Base-by-base conservation (phyloP, 1,139 yeast species). In the Hyphopichia khmerensis region DNA sequence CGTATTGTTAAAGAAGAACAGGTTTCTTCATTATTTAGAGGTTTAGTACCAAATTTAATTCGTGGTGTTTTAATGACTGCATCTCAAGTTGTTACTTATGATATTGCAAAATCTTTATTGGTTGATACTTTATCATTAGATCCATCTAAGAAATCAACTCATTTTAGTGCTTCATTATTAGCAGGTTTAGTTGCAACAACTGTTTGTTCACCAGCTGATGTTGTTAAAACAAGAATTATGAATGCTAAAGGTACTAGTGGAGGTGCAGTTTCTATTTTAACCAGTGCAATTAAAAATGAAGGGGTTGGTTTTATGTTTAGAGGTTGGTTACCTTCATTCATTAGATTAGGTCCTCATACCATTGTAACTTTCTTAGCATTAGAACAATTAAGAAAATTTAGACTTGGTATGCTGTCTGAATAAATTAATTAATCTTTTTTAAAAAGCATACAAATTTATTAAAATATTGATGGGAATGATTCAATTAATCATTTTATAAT, bases 101-200 rank as follows among this genome's bases (percentile, higher is more conserved):
- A 89, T 61, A 71, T 84, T 40, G 84, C 89, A 41, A 89, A 89
- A 62, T 67, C 67, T 19, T 49, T 81, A 36, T 67, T 88, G 43
- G 86, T 87, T 13, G 67, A 70, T 6, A 55, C 62, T 4, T 48
- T 80, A 2, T 62, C 68, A 13, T 60, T 84, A 66, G 83, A 86
- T 53, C 80, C 88, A 33, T 66, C 77, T 21, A 77, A 82, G 43
- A 81, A 81, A 50, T 59, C 82, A 0, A 87, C 96, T 2, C 96
- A 88, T 61, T 87, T 89, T 57, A 59, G 82, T 29, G 87, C 95
- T 1, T 83, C 91, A 3, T 68, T 87, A 45, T 60, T 85, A 48
- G 95, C 96, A 0, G 96, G 96, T 11, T 68, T 88, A 32, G 90
- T 87, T 10, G 96, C 96, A 4, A 88, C 96, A 1, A 89, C 96